phyloP scores from a whole-genome alignment of 805 yeast genomes.

The Isabelozyma heimii region DNA sequence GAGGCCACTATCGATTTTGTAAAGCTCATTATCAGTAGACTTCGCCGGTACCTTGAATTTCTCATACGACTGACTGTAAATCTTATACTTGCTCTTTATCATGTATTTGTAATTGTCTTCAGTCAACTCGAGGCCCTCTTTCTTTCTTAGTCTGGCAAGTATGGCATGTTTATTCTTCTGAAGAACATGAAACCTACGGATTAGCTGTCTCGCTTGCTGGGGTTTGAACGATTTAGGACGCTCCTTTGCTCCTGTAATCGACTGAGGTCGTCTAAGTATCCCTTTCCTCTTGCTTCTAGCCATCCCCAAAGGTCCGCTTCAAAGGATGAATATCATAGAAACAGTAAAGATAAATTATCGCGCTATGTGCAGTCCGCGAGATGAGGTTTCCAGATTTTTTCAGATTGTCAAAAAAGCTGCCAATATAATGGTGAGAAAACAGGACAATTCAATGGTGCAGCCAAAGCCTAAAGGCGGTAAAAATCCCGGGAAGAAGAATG shows the following conservation, averaged over 20 bases:
- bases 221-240: constrained; percentile 59
- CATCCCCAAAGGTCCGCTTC: constrained; percentile 4
- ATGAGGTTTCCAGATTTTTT: neutral
- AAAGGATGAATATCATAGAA: neutral
- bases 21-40: constrained; percentile 7
- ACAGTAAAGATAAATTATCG: neutral
- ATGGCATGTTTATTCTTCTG: constrained; percentile 53
- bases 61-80: constrained; percentile 2
- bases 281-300: constrained; percentile 16
- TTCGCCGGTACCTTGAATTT: constrained; percentile 4
- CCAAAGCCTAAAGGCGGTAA: neutral
- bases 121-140: constrained; percentile 12
- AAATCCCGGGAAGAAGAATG: neutral
- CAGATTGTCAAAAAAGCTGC: neutral
- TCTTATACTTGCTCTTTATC: constrained; percentile 5
- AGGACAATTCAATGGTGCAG: neutral
- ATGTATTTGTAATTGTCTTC: constrained; percentile 15
- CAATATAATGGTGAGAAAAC: neutral
- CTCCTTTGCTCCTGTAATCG: constrained; percentile 28
- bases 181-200: constrained; percentile 73
- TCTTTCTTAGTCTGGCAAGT: constrained; percentile 24
- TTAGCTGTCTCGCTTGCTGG: constrained; percentile 66
- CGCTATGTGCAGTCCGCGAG: constrained; percentile 1
- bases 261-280: constrained; percentile 25
- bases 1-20: constrained; percentile 15